These are phyloP conservation scores for Eragrostis tef DNA, from an alignment of 202 grass and related monocot species.

Conservation along the genomic window DNA sequence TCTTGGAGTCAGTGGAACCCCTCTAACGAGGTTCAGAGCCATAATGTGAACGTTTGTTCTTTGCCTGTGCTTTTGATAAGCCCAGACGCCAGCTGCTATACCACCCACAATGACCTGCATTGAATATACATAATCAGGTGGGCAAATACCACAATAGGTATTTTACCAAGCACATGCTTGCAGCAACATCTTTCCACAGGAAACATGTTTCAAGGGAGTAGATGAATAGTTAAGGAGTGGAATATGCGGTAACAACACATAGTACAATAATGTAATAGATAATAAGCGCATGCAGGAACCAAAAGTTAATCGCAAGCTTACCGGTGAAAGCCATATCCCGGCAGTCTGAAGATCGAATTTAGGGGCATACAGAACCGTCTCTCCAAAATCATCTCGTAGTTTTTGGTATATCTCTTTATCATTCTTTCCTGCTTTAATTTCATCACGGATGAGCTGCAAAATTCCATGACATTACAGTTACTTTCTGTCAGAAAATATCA, in stretches of 20 bases:
- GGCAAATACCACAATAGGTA: not conserved
- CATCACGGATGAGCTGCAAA: slow-evolving; percentile 87
- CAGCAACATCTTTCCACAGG: not conserved
- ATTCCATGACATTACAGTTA: not conserved
- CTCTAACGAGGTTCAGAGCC: slow-evolving; percentile 78
- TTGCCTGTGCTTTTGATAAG: slow-evolving; percentile 78
- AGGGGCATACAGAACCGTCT: slow-evolving; percentile 82
- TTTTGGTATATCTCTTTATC: slow-evolving; percentile 85
- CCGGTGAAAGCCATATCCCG: slow-evolving; percentile 87
- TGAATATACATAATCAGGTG: slow-evolving; percentile 5
- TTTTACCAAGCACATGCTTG: not conserved
- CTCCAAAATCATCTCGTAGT: slow-evolving; percentile 70
- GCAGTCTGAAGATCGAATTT: slow-evolving; percentile 95
- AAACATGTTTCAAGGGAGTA: not conserved
- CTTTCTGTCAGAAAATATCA: not conserved
- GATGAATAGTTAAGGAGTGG: not conserved
- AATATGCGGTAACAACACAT: not conserved
- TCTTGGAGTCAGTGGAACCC: slow-evolving; percentile 71
- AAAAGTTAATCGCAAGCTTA: slow-evolving; percentile 43
- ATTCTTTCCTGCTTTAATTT: slow-evolving; percentile 74
- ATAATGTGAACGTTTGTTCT: slow-evolving; percentile 88
- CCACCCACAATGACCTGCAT: slow-evolving; percentile 73
- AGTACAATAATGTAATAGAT: not conserved
- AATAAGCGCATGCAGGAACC: not conserved
- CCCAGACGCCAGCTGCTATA: slow-evolving; percentile 68